phyloP scores from a whole-genome alignment of 2,329 filamentous ascomycete species.

The Aspergillus pseudoterreus region DNA sequence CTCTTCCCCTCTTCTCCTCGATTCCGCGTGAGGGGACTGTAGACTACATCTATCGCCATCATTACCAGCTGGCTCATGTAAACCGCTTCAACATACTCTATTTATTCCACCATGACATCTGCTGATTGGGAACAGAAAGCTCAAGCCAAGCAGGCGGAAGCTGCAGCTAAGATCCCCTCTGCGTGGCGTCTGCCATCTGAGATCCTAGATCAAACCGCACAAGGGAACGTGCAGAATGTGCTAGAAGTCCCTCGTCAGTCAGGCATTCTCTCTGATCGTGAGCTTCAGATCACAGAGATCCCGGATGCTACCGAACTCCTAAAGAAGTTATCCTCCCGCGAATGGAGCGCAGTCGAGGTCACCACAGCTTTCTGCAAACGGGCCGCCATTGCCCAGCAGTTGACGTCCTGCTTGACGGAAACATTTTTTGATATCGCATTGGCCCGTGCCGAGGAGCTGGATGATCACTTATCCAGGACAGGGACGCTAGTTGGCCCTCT shows the following conservation, averaged over 20 bases:
- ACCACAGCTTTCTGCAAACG: conserved; percentile 34
- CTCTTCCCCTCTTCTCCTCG: no score
- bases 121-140: conserved; percentile 12
- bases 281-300: neutral
- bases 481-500: conserved; percentile 26
- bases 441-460: conserved; percentile 27
- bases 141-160: conserved; percentile 21
- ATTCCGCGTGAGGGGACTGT: no score
- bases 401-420: conserved; percentile 30
- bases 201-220: neutral
- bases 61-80: no score
- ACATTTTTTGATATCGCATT: conserved; percentile 30
- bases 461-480: conserved; percentile 19
- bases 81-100: no score
- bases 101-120: conserved; percentile 1
- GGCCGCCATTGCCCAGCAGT: conserved; percentile 34
- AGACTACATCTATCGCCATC: no score
- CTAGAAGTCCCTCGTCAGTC: neutral
- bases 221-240: neutral
- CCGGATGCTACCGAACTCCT: neutral
- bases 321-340: conserved; percentile 1
- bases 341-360: conserved; percentile 10
- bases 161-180: conserved; percentile 24
- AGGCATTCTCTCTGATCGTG: neutral
- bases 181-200: conserved; percentile 23